Evolutionary conservation across 2,329 filamentous ascomycete genomes (phyloP), one percentile per base, ranked within the genome.

Genomic region (Cordyceps cicadae): DNA sequence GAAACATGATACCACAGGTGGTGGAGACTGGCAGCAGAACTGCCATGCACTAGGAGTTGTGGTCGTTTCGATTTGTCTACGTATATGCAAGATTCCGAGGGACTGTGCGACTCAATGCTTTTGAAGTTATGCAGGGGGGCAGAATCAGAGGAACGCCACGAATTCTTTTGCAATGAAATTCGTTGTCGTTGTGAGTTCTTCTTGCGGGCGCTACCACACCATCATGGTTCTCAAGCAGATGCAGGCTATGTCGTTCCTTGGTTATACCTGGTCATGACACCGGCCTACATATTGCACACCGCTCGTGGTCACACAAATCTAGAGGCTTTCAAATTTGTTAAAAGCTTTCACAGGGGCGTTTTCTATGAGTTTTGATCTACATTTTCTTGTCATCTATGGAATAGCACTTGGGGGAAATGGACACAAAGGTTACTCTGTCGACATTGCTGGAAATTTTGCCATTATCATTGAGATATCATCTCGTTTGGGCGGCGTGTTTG

Each of bases 1-100:
- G 73, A 57, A 68, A 67, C 11, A 61, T 76, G 56, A 49, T 55
- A 39, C 59, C 64, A 6, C 64, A 70, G 52, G 65, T 66, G n/a
- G 70, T 70, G 26, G 72, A 74, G 51, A 64, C 66, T 52, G 67
- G 66, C 3, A 62, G 67, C 34, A 68, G 71, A 39, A 67, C 66
- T 50, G 59, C 68, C 26, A 67, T 74, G 63, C 69, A 71, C 43
- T 60, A 26, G 5, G 32, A 6, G 12, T 21, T 19, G 46, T 24
- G 26, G 6, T 29, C 12, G 19, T 19, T 26, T 12, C 19, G 14
- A 37, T 11, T 14, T 46, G 34, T 12, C n/a, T n/a, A n/a, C n/a
- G 15, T 45, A 29, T 24, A 6, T 29, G 6, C 26, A 29, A 29
- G 26, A 29, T 3, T 29, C 6, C 26, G 26, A 6, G 26, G 26